These are phyloP conservation scores for Nitzschia palea DNA, from an alignment of 108 stramenopile genomes.

Conservation along the genomic window DNA sequence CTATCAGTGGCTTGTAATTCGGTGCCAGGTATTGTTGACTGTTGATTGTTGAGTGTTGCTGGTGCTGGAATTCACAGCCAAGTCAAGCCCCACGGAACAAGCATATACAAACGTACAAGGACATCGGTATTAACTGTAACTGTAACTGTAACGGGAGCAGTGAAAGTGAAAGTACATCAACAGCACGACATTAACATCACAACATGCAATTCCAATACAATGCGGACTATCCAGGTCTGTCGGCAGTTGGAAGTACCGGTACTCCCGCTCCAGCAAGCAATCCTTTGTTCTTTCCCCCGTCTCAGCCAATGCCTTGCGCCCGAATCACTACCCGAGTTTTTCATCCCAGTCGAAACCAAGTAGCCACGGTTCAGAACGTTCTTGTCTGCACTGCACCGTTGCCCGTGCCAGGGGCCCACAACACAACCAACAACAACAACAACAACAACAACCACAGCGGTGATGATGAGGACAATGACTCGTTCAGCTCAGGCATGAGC, in stretches of 20 bases:
- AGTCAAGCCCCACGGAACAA: no score
- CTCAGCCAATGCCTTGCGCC: slow-evolving; percentile 63
- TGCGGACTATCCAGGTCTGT: slow-evolving; percentile 61
- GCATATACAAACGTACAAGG: no score
- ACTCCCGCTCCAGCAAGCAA: slow-evolving; percentile 22
- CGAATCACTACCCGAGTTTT: slow-evolving; percentile 72
- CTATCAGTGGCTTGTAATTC: no score
- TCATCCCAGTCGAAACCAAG: slow-evolving; percentile 46
- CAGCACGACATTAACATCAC: no score
- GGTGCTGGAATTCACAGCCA: no score
- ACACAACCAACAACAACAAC: slow-evolving; percentile 5
- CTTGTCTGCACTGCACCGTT: slow-evolving; percentile 48
- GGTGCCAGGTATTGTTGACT: no score
- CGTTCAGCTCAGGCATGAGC: slow-evolving; percentile 10
- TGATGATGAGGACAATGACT: slow-evolving; percentile 27
- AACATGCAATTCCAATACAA: slow-evolving; percentile 83
- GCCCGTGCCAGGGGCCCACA: slow-evolving; percentile 12
- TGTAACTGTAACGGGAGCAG: no score
- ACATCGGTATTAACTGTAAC: no score
- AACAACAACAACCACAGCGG: not conserved
- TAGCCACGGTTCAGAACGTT: slow-evolving; percentile 72
- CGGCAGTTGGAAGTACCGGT: slow-evolving; percentile 9
- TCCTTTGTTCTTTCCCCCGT: slow-evolving; percentile 62
- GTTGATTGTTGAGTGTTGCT: no score
- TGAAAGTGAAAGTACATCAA: no score